Base-by-base conservation (phyloP, 2,329 filamentous ascomycete genomes). In the Fonsecaea multimorphosa region DNA sequence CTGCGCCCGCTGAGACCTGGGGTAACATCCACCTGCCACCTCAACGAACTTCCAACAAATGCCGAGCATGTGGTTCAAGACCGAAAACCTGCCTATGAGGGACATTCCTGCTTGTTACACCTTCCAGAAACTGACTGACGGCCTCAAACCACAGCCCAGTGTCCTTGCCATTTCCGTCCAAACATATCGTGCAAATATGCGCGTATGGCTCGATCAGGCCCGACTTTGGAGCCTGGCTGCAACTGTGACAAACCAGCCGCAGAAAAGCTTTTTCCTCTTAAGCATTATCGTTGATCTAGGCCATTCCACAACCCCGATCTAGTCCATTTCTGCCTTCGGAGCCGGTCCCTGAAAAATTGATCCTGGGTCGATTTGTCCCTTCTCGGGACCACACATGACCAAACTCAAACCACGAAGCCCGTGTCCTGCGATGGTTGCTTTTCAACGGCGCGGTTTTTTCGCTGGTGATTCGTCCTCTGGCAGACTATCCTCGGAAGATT, bases 371-470 rank as follows among this genome's bases (percentile, higher is more conserved):
- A 27, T 49, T 49, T 24, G 44, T 24, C 27, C 5, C 4, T 22
- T 49, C 22, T 14, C 22, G 8, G 9, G 19, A 8, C 11, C 19
- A 27, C 44, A 49, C 44, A 49, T 49, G 44, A 49, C 22, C 44
- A 49, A 24, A 9, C 22, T 49, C 44, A 49, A 49, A 24, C 44
- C 44, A 32, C 12, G 27, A 58, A 12, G 40, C 22, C 14, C 56
- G 34, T 32, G 12, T 22, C 11, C 34, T 27, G 27, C 16, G 32
- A 14, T 31, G 36, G 29, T 24, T 36, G 22, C 22, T 40, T 61
- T 38, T 69, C 64, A 65, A 29, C 58, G 70, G 58, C 63, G 64
- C 38, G 44, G 63, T 34, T 53, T 57, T 61, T 68, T 70, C n/a
- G 63, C 54, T 11, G 65, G 65, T 27, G 63, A 67, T 49, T 64